Evolutionary conservation across 257 asterid species (phyloP), one percentile per base, ranked within the genome.

Genomic region (Ilex aquifolium): DNA sequence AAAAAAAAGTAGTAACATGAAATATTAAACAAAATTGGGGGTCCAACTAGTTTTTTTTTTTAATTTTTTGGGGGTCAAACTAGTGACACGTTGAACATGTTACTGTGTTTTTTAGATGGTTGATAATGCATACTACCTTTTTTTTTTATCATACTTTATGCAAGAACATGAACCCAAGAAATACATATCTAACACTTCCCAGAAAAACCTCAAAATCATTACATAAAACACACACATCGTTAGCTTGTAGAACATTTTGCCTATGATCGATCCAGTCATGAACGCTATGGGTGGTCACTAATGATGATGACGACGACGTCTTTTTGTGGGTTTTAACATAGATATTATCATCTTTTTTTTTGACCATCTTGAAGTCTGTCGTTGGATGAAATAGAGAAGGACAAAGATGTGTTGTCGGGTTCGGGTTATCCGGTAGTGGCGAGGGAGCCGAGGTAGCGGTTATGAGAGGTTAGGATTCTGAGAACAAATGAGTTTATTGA

Each of bases 191-290:
- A 21, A 21, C 27, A 21, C 27, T 21, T 21, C 27, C 27, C 15
- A 59, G 73, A 74, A 97, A 97, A 93, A 46, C 97, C 27, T 21
- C 27, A 21, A 21, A 21, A 21, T 21, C 27, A 21, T 21, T 21
- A 21, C 27, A 21, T 21, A 21, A 21, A 21, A 21, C 0, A 21
- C 27, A 21, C 27, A 21, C 27, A 21, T 21, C 91, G 66, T 61
- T 81, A n/a, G 76, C 69, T 79, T 68, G 76, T 87, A 93, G 79
- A 92, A 92, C 31, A 94, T 85, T 73, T 73, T 82, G n/a, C 99
- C 99, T 8, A 90, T 92, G 16, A 93, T 85, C 48, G 97, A 92
- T n/a, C 97, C 99, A 5, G 97, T 90, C 96, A 90, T 90, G 80
- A 78, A 83, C 12, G 97, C 87, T 63, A 77, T 75, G 46, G 99